Evolutionary conservation across 1,284 basidiomycete genomes (phyloP), one percentile per base, ranked within the genome.

Genomic region (Ustilago nuda): DNA sequence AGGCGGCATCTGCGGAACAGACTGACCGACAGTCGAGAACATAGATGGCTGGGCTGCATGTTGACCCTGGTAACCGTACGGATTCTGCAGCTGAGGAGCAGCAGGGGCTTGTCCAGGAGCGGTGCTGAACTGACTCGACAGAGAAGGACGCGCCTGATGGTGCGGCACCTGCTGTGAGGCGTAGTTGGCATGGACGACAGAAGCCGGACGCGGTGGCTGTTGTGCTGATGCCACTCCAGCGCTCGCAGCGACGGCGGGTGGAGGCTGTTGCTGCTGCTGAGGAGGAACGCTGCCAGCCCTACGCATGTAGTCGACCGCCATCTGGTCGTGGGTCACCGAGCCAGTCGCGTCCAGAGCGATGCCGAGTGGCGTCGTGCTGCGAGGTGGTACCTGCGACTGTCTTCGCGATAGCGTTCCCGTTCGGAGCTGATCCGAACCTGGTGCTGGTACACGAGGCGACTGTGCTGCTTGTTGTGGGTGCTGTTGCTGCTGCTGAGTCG

Each of bases 341-440:
- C 94, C 94, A 61, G 87, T 89, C 2, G 91, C 91, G 82, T 93
- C 93, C 17, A 95, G 87, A 11, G 90, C 88, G 73, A 95, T 94
- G 1, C 94, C 93, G 35, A 93, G 71, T 37, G 87, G 88, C 75
- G 61, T 87, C 65, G 63, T 87, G 76, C 66, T 86, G 19, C 66
- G 83, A 58, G 56, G 71, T 3, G 82, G 82, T 8, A 78, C 41
- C 12, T 67, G 56, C 51, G 75, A 66, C 30, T 77, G 75, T 46
- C 62, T 58, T 13, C 69, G 59, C 1, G 77, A 74, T 9, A 74
- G 52, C 35, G 78, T 72, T 30, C 71, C 78, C 8, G 73, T 56
- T 56, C 55, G 56, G 0, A 78, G 72, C 33, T 76, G 66, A 37
- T 68, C 66, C 19, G 61, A 48, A 5, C 61, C 52, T 11, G 65